phyloP scores from a whole-genome alignment of 805 yeast genomes.

The Yamadazyma insecticola region DNA sequence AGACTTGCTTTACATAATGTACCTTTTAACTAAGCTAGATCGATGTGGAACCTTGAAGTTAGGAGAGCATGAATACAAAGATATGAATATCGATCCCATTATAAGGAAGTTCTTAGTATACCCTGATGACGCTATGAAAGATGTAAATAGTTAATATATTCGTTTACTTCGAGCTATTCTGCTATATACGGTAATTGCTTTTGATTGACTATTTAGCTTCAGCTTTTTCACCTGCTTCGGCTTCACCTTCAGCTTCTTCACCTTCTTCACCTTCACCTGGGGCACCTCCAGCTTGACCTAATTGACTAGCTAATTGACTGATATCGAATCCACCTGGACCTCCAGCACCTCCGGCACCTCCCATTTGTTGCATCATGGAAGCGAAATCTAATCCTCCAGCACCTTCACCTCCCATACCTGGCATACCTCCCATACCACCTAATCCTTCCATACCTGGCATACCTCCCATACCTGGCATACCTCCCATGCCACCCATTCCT shows the following conservation, averaged over 20 bases:
- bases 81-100: too few species aligned
- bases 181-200: not conserved
- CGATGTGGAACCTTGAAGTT: too few species aligned
- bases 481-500: slow-evolving; percentile 14
- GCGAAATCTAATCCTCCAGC: slow-evolving; percentile 23
- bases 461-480: slow-evolving; percentile 21
- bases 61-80: too few species aligned
- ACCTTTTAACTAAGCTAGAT: too few species aligned
- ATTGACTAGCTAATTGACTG: slow-evolving; percentile 37
- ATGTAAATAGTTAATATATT: too few species aligned
- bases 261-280: slow-evolving; percentile 21
- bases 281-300: slow-evolving; percentile 36
- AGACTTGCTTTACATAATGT: too few species aligned
- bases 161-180: slow-evolving; percentile 4
- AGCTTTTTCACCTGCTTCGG: slow-evolving; percentile 14
- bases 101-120: too few species aligned
- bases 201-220: slow-evolving; percentile 2
- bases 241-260: slow-evolving; percentile 18
- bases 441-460: slow-evolving; percentile 28
- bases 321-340: slow-evolving; percentile 33
- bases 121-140: too few species aligned
- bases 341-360: slow-evolving; percentile 21
- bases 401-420: slow-evolving; percentile 28
- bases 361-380: slow-evolving; percentile 19
- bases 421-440: slow-evolving; percentile 30